Conservation (phyloP, 2,329 filamentous ascomycete species). For the Penicillium expansum region DNA sequence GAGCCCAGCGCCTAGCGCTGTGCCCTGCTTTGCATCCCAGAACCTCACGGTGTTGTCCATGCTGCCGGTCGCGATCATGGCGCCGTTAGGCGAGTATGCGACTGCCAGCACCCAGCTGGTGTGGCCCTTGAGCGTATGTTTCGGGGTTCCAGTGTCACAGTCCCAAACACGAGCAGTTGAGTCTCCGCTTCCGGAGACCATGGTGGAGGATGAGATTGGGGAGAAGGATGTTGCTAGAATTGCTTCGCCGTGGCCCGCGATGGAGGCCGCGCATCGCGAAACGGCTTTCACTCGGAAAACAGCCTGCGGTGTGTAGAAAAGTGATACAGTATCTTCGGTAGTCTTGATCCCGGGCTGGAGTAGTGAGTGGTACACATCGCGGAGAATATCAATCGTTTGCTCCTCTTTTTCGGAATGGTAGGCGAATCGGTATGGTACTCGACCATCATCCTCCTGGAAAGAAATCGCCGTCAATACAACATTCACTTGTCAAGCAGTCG, state of each 20-base stretch:
- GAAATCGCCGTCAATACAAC: slow-evolving; percentile 1
- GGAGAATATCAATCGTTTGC: slow-evolving; percentile 46
- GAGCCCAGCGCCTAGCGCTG: slow-evolving; percentile 66
- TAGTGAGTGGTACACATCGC: slow-evolving; percentile 52
- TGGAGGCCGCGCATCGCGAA: slow-evolving; percentile 81
- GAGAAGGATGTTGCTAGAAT: slow-evolving; percentile 87
- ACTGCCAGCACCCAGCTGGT: slow-evolving; percentile 87
- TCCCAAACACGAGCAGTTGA: slow-evolving; percentile 92
- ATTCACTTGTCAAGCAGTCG: slow-evolving; percentile 1
- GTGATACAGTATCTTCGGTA: slow-evolving; percentile 61
- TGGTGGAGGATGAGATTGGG: slow-evolving; percentile 68
- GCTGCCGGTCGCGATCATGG: slow-evolving; percentile 78
- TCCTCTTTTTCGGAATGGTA: slow-evolving; percentile 48
- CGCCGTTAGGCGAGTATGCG: slow-evolving; percentile 80
- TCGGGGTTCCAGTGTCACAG: slow-evolving; percentile 85
- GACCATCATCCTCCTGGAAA: slow-evolving; percentile 55
- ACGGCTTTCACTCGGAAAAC: slow-evolving; percentile 92
- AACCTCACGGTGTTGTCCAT: slow-evolving; percentile 91
- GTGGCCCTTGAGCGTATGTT: slow-evolving; percentile 82
- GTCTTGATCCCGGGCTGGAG: slow-evolving; percentile 52
- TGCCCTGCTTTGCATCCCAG: slow-evolving; percentile 82
- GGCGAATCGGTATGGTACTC: slow-evolving; percentile 66
- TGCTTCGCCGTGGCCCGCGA: slow-evolving; percentile 86
- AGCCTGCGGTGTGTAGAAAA: slow-evolving; percentile 75
- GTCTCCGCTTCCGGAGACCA: slow-evolving; percentile 89